Base-by-base conservation (phyloP, 176 grass and related monocot genomes). In the Puya raimondii region DNA sequence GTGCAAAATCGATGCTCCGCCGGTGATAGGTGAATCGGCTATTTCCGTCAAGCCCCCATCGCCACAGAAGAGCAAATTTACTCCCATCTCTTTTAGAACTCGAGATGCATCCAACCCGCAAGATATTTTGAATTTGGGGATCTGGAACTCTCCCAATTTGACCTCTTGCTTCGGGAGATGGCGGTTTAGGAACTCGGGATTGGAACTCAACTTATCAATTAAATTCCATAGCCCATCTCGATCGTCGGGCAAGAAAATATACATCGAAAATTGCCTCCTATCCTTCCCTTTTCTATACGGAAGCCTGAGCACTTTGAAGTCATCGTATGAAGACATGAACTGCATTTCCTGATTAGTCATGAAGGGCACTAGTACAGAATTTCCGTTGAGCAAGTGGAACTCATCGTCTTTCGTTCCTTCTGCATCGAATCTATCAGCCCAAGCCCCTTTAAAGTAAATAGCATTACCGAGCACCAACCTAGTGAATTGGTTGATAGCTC, bases 391-490 rank as follows among this genome's bases (percentile, higher is more conserved):
- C 23, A 87, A 70, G 79, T 90, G 67, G 68, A 96, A 96, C 64
- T 67, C 51, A 11, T 47, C 66, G 66, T 85, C 47, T 53, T 50
- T 51, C 4, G 84, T 88, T 56, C 33, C 12, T 1, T 20, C 16
- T 9, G 58, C 42, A 16, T 85, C 81, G 76, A 96, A 91, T 71
- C 81, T 85, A 48, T 77, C 68, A 12, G 58, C 15, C 91, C 91
- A 96, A 14, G 26, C 10, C 11, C 84, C 84, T 80, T 96, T 96
- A 82, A 96, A 96, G 79, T 96, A 96, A 72, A 96, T 79, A 4
- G 84, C 84, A 67, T 87, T 96, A 47, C 73, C 72, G 6, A 96
- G 73, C 10, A 91, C 72, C 29, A 84, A 63, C 9, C 64, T 58
- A 17, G 79, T 88, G 7, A 0, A 12, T 0, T 10, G 0, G 18